A percentile compares a stretch with the other conserved stretches of the same genome.
Conservation (phyloP, 768 basidiomycete species). For the Podaxis sp. region DNA sequence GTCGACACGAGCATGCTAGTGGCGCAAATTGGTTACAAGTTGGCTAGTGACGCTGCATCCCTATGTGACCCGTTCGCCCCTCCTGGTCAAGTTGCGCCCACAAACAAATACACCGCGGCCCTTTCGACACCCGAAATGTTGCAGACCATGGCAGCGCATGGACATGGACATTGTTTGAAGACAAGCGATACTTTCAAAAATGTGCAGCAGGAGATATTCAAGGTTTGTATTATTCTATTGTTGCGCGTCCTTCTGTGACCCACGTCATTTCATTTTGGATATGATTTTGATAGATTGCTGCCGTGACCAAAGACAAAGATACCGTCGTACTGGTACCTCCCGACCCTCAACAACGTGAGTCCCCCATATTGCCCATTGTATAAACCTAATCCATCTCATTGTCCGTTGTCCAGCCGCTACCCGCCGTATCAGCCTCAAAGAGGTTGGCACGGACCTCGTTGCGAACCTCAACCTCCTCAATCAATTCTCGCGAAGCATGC, state of each 20-base stretch:
- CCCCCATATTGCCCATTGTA: background rate
- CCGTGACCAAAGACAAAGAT: slow-evolving; percentile 34
- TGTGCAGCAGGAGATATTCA: slow-evolving; percentile 35
- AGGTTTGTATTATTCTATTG: slow-evolving; percentile 22
- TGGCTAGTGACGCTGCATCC: slow-evolving; percentile 25
- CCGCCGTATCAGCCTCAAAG: slow-evolving; percentile 32
- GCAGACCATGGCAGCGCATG: slow-evolving; percentile 25
- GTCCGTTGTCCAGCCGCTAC: slow-evolving; percentile 23
- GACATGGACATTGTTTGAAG: slow-evolving; percentile 25
- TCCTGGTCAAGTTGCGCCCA: background rate
- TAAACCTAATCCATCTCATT: background rate
- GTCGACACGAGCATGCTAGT: slow-evolving; percentile 30
- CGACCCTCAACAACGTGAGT: slow-evolving; percentile 33
- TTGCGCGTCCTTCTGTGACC: background rate
- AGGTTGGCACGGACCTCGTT: slow-evolving; percentile 35
- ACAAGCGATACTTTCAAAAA: slow-evolving; percentile 27
- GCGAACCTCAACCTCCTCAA: slow-evolving; percentile 35
- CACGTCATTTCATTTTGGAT: background rate
- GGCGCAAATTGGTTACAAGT: slow-evolving; percentile 25
- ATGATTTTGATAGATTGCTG: slow-evolving; percentile 31
- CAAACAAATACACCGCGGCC: slow-evolving; percentile 2
- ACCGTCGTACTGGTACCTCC: slow-evolving; percentile 31
- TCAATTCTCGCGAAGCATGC: slow-evolving; percentile 27
- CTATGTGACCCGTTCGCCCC: slow-evolving; percentile 22
- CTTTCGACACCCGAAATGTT: slow-evolving; percentile 19